A percentile compares a stretch with the other conserved stretches of the same genome.
Evolutionary conservation across 371 early-diverging fungal genomes (phyloP).

Genomic region (Circinella minor): DNA sequence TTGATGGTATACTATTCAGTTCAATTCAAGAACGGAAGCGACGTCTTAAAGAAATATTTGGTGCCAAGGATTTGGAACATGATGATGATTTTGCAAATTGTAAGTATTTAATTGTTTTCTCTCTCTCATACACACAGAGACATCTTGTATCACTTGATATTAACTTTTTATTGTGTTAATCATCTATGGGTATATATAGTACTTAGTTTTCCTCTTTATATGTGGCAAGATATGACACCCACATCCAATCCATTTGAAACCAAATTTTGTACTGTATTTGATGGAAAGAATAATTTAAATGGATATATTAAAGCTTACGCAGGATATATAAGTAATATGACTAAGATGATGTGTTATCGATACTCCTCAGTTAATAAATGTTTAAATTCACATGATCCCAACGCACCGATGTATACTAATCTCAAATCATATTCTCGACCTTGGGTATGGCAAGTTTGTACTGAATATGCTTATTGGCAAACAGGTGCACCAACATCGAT

Average conservation of each 20-base stretch:
- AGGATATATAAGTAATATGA: slow-evolving; percentile 18
- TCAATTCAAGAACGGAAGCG: slow-evolving; percentile 34
- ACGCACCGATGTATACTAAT: slow-evolving; percentile 31
- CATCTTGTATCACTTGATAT: not conserved
- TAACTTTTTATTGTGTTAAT: too few relatives aligned
- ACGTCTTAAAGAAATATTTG: slow-evolving; percentile 53
- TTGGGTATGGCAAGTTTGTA: slow-evolving; percentile 74
- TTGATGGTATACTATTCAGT: slow-evolving; percentile 59
- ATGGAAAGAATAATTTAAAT: slow-evolving; percentile 23
- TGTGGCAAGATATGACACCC: slow-evolving; percentile 45
- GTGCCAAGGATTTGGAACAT: slow-evolving; percentile 48
- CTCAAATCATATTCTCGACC: slow-evolving; percentile 34
- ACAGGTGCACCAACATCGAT: slow-evolving; percentile 40
- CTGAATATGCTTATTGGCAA: slow-evolving; percentile 57
- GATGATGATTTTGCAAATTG: slow-evolving; percentile 65
- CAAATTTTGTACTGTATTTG: slow-evolving; percentile 36
- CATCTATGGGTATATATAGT: slow-evolving; percentile 25
- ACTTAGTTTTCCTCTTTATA: slow-evolving; percentile 34
- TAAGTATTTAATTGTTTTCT: slow-evolving; percentile 13
- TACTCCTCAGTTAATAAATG: slow-evolving; percentile 32
- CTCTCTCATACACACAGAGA: slow-evolving; percentile 24
- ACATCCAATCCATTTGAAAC: slow-evolving; percentile 34
- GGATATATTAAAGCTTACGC: slow-evolving; percentile 35
- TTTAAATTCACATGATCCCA: slow-evolving; percentile 44
- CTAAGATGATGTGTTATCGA: slow-evolving; percentile 25